Percentiles rank a stretch among this genome's conserved stretches.
Conservation (phyloP, 179 eudicot genomes). For the Corrigiola litoralis region DNA sequence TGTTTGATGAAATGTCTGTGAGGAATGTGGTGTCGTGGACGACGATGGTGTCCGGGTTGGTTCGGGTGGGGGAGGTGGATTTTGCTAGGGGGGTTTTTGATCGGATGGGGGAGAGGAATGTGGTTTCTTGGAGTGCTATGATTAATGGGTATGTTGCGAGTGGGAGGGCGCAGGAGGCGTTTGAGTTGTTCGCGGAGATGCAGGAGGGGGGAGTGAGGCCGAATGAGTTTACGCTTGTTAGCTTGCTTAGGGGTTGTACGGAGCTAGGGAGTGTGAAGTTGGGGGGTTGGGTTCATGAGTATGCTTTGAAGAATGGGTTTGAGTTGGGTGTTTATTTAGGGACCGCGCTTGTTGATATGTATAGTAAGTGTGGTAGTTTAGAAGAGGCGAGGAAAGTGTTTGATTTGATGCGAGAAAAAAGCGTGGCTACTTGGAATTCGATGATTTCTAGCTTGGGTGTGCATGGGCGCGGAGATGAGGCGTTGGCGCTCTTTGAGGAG, state of each 20-base stretch:
- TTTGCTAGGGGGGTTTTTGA: slow-evolving; percentile 43
- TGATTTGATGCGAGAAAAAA: slow-evolving; percentile 37
- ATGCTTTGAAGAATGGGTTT: slow-evolving; percentile 50
- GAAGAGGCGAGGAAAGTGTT: slow-evolving; percentile 50
- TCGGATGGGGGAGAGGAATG: slow-evolving; percentile 49
- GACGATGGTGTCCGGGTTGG: slow-evolving; percentile 50
- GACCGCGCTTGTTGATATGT: slow-evolving; percentile 69
- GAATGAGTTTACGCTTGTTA: slow-evolving; percentile 56
- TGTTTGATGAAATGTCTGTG: slow-evolving; percentile 58
- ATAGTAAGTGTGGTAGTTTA: slow-evolving; percentile 69
- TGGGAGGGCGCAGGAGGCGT: slow-evolving; percentile 41
- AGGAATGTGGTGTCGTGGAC: slow-evolving; percentile 65
- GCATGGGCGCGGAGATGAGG: slow-evolving; percentile 59
- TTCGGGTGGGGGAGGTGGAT: slow-evolving; percentile 39
- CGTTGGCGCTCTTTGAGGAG: slow-evolving; percentile 36
- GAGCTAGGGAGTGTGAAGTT: slow-evolving; percentile 46
- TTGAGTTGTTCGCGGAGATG: slow-evolving; percentile 55
- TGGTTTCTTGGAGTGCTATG: slow-evolving; percentile 67
- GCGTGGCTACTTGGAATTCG: slow-evolving; percentile 65
- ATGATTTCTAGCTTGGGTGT: slow-evolving; percentile 72
- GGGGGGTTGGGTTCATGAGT: slow-evolving; percentile 59
- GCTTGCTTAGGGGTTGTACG: slow-evolving; percentile 49
- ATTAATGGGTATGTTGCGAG: slow-evolving; percentile 50
- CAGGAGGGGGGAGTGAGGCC: slow-evolving; percentile 45
- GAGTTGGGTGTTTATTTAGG: slow-evolving; percentile 48